These are phyloP conservation scores for Pelargonium exstipulatum DNA, from an alignment of 441 rosid genomes.

Conservation along the genomic window DNA sequence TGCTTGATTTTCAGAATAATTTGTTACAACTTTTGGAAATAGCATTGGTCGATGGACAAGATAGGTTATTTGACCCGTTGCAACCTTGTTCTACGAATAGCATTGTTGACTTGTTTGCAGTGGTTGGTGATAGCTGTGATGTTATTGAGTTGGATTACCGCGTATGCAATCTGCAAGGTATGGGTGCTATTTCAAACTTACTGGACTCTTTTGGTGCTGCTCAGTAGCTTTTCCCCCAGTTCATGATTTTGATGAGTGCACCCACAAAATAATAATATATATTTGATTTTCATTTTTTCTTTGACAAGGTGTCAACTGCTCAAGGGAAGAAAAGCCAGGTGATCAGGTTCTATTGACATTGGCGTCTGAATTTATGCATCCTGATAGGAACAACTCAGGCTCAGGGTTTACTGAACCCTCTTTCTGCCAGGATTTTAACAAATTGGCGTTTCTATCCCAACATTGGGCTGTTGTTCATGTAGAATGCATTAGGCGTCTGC, in stretches of 20 bases:
- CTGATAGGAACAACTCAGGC: constrained; percentile 51
- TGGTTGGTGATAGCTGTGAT: constrained; percentile 38
- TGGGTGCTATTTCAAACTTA: constrained; percentile 14
- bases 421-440: constrained; percentile 47
- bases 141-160: constrained; percentile 44
- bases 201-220: constrained; percentile 13
- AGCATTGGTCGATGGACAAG: constrained; percentile 58
- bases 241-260: neutral
- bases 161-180: constrained; percentile 79
- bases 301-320: constrained; percentile 57
- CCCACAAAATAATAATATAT: neutral
- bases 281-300: constrained; percentile 9
- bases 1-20: constrained; percentile 46
- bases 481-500: constrained; percentile 57
- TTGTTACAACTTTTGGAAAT: constrained; percentile 66
- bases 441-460: constrained; percentile 58
- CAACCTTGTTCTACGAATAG: constrained; percentile 47
- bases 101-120: constrained; percentile 52
- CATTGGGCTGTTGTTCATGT: constrained; percentile 88
- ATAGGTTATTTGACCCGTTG: constrained; percentile 42
- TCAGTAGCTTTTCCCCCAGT: constrained; percentile 14
- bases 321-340: constrained; percentile 69
- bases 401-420: constrained; percentile 39
- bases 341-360: constrained; percentile 64
- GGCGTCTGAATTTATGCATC: constrained; percentile 65